Percentiles rank a stretch among this genome's conserved stretches.
Conservation (phyloP, 2,329 filamentous ascomycete species). For the Basipetospora chlamydospora region DNA sequence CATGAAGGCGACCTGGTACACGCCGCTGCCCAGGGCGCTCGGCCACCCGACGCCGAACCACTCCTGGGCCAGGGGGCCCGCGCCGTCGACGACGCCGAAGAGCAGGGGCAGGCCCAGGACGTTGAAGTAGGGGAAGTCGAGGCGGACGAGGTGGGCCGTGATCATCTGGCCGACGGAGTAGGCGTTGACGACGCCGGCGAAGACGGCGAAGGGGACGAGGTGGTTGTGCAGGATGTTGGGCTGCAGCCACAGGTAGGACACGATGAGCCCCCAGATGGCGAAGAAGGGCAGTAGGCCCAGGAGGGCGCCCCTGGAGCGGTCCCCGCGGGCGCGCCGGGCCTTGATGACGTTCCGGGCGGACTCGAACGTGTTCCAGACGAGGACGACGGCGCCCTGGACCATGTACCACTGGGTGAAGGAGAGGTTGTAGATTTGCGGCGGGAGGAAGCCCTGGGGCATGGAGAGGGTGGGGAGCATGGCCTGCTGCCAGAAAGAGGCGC, state of each 20-base stretch:
- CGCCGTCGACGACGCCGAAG: slow-evolving; percentile 64
- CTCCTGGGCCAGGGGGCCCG: slow-evolving; percentile 53
- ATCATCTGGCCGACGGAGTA: slow-evolving; percentile 96
- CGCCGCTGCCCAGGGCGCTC: slow-evolving; percentile 55
- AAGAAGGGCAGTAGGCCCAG: slow-evolving; percentile 74
- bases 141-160: slow-evolving; percentile 78
- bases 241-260: slow-evolving; percentile 70
- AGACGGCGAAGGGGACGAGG: slow-evolving; percentile 78
- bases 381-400: slow-evolving; percentile 66
- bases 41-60: slow-evolving; percentile 57
- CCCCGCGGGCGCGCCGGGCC: slow-evolving; percentile 58
- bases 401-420: slow-evolving; percentile 90
- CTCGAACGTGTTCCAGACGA: slow-evolving; percentile 72
- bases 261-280: slow-evolving; percentile 60
- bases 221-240: slow-evolving; percentile 70
- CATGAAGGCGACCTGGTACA: slow-evolving; percentile 85
- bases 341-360: slow-evolving; percentile 73
- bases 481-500: slow-evolving; percentile 86
- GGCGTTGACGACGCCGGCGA: slow-evolving; percentile 79
- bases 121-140: slow-evolving; percentile 82
- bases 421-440: slow-evolving; percentile 57
- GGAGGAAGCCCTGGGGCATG: slow-evolving; percentile 44
- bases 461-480: slow-evolving; percentile 60
- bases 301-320: slow-evolving; percentile 59
- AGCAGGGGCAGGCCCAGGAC: slow-evolving; percentile 65